Conservation (phyloP, 768 basidiomycete species). For the Calocera viscosa region DNA sequence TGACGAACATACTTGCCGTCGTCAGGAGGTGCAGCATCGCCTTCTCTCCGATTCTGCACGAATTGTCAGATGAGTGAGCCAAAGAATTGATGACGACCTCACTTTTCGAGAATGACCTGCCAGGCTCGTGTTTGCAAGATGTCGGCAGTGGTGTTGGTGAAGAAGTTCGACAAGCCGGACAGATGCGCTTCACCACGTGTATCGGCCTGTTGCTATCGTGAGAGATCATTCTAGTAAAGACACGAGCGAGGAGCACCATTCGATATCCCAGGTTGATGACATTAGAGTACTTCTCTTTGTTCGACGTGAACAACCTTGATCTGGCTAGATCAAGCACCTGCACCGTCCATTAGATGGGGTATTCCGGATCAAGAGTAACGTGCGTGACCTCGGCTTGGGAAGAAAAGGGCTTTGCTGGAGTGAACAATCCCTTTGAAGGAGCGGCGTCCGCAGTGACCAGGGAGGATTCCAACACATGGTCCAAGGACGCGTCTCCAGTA, state of each 20-base stretch:
- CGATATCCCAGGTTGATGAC: constrained; percentile 57
- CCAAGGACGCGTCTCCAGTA: neutral
- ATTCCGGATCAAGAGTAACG: neutral
- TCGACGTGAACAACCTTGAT: neutral
- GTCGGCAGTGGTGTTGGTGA: constrained; percentile 64
- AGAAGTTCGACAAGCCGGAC: constrained; percentile 42
- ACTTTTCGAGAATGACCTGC: constrained; percentile 54
- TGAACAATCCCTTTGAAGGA: neutral
- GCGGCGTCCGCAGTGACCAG: neutral
- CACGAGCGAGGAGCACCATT: constrained; percentile 32
- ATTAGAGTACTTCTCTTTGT: constrained; percentile 27
- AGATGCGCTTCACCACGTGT: constrained; percentile 24
- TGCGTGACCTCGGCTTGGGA: neutral
- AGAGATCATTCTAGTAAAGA: neutral
- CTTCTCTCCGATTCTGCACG: constrained; percentile 56
- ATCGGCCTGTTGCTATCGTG: neutral
- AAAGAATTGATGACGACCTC: constrained; percentile 13
- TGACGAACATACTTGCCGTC: constrained; percentile 58
- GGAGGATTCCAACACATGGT: neutral
- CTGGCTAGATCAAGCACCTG: neutral
- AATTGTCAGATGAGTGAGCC: neutral
- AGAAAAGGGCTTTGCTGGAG: neutral
- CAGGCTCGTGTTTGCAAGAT: constrained; percentile 54
- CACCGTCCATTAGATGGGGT: neutral
- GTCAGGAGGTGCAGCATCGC: constrained; percentile 67